Conservation (phyloP, 225 moss, liverwort and hornwort genomes). For the Takakia lepidozioides region DNA sequence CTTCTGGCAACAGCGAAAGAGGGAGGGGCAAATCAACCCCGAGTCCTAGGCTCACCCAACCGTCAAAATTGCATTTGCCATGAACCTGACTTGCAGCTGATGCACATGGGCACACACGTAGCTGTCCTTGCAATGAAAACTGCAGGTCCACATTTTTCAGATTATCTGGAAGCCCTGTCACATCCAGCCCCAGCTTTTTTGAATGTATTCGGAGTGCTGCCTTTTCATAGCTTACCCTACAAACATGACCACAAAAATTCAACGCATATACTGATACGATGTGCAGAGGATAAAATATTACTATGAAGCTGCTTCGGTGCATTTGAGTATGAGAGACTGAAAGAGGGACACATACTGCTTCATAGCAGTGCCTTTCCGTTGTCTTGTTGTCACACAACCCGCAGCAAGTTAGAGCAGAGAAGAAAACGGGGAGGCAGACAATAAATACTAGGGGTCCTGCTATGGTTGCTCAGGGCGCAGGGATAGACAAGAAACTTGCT, state of each 20-base stretch:
- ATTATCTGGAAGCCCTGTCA: slow-evolving; percentile 60
- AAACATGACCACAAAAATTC: neutral
- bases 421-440: no score
- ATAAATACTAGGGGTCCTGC: no score
- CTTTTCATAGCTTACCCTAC: slow-evolving; percentile 69
- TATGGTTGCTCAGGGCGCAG: no score
- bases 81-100: slow-evolving; percentile 6
- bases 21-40: slow-evolving; percentile 53
- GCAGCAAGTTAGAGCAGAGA: no score
- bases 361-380: no score
- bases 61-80: slow-evolving; percentile 46
- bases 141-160: slow-evolving; percentile 52
- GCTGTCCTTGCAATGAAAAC: slow-evolving; percentile 40
- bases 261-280: no score
- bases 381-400: no score
- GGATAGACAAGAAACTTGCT: no score
- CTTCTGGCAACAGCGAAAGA: slow-evolving; percentile 65
- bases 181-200: slow-evolving; percentile 45
- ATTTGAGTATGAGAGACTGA: no score
- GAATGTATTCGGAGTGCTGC: slow-evolving; percentile 57
- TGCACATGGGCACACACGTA: slow-evolving; percentile 29
- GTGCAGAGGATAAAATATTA: no score
- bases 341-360: no score
- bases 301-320: no score
- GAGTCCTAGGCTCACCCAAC: slow-evolving; percentile 53